Evolutionary conservation across 306 rosid genomes (phyloP).

Genomic region (Inga oerstediana): DNA sequence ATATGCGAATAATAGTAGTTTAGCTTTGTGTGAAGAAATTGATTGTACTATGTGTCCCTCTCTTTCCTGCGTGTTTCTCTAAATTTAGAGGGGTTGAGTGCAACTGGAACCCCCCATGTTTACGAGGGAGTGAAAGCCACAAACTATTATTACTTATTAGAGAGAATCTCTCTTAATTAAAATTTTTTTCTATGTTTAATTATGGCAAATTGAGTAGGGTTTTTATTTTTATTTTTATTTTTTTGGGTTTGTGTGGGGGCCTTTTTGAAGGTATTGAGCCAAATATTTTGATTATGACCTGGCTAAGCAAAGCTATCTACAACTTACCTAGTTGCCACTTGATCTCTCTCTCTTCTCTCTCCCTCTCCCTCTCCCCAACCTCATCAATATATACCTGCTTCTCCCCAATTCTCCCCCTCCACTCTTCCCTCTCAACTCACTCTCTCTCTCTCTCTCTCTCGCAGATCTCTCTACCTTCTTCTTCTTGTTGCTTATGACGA

Average conservation of each 20-base stretch:
- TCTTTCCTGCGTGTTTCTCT: neutral
- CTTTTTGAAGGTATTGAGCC: constrained; percentile 13
- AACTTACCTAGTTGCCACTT: constrained; percentile 31
- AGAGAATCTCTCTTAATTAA: constrained; percentile 36
- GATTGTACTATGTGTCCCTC: neutral
- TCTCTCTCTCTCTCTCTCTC: constrained; percentile 21
- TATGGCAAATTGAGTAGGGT: constrained; percentile 60
- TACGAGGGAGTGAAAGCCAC: neutral
- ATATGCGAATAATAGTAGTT: too few species aligned
- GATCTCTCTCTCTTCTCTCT: neutral
- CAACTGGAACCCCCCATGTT: neutral
- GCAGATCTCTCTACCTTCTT: neutral
- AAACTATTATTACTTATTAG: constrained; percentile 43
- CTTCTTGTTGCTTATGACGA: neutral
- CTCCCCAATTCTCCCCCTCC: constrained; percentile 17
- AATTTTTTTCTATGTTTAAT: constrained; percentile 45
- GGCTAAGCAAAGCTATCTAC: neutral
- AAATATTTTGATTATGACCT: constrained; percentile 50
- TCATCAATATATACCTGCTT: constrained; percentile 31
- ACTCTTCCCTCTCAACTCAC: constrained; percentile 3
- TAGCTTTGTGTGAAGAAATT: neutral
- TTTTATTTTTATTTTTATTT: neutral
- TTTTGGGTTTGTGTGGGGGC: constrained; percentile 39
- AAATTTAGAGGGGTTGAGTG: constrained; percentile 3
- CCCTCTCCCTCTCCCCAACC: constrained; percentile 24